Percentiles rank a stretch among this genome's conserved stretches.
These are phyloP conservation scores for Hanseniaspora taiwanica DNA, from an alignment of 805 yeast genomes.

Conservation along the genomic window DNA sequence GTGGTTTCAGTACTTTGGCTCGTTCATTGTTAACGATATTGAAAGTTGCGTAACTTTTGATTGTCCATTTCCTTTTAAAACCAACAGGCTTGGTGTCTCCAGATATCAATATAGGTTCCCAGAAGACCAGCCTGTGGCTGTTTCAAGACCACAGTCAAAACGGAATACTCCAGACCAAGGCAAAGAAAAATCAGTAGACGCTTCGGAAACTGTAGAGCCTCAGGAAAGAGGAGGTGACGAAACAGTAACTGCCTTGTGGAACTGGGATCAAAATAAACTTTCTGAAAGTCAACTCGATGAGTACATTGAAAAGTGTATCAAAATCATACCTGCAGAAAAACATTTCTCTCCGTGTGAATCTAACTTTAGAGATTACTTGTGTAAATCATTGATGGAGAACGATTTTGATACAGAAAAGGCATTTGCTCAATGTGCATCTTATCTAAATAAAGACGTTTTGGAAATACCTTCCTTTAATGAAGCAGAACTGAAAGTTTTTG, in stretches of 20 bases:
- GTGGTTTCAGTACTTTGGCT: constrained; percentile 22
- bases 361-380: constrained; percentile 67
- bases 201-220: too few relatives aligned
- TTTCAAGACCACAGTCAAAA: constrained; percentile 5
- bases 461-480: constrained; percentile 65
- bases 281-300: constrained; percentile 28
- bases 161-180: constrained; percentile 6
- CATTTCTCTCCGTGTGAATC: constrained; percentile 52
- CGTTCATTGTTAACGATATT: constrained; percentile 11
- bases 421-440: constrained; percentile 27
- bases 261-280: constrained; percentile 21
- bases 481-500: constrained; percentile 57
- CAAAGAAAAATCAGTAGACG: constrained; percentile 2
- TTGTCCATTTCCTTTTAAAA: constrained; percentile 18
- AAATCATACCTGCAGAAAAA: constrained; percentile 41
- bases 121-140: constrained; percentile 10
- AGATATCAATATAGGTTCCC: constrained; percentile 18
- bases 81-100: constrained; percentile 12
- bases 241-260: constrained; percentile 58
- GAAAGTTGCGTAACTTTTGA: constrained; percentile 12
- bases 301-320: constrained; percentile 40
- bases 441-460: constrained; percentile 42
- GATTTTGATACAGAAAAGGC: constrained; percentile 42
- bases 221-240: constrained; percentile 51
- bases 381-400: constrained; percentile 39